phyloP scores from a whole-genome alignment of 176 grass and related monocot genomes.

The Puccinellia tenuiflora region DNA sequence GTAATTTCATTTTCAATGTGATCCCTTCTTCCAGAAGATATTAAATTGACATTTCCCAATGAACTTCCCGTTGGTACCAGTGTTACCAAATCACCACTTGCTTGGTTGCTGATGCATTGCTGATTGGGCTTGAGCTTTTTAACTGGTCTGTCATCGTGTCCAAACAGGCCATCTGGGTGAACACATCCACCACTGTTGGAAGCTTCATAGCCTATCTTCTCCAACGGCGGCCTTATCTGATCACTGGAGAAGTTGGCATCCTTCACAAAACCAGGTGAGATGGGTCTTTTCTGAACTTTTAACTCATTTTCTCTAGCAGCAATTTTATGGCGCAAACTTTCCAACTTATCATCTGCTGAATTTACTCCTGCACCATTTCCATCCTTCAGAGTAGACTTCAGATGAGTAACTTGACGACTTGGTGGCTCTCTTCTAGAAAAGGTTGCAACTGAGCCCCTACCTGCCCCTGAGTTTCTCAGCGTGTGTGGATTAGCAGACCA shows the following conservation, averaged over 20 bases:
- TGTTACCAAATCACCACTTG: slow-evolving; percentile 24
- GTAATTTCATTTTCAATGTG: slow-evolving; percentile 33
- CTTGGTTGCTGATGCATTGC: slow-evolving; percentile 29
- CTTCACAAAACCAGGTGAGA: slow-evolving; percentile 15
- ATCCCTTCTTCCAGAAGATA: slow-evolving; percentile 38
- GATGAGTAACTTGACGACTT: slow-evolving; percentile 34
- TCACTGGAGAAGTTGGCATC: slow-evolving; percentile 16
- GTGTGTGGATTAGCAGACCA: slow-evolving; percentile 20
- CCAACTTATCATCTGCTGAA: slow-evolving; percentile 50
- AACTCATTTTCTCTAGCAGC: slow-evolving; percentile 78
- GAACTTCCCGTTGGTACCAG: slow-evolving; percentile 30
- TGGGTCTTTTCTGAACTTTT: slow-evolving; percentile 62
- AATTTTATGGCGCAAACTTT: slow-evolving; percentile 85
- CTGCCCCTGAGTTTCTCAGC: slow-evolving; percentile 32
- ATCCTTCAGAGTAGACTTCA: slow-evolving; percentile 38
- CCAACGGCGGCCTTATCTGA: slow-evolving; percentile 24
- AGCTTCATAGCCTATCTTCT: slow-evolving; percentile 36
- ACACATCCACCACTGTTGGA: slow-evolving; percentile 28
- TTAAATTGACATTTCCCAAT: slow-evolving; percentile 23
- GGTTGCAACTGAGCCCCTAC: slow-evolving; percentile 29
- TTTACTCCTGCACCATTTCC: slow-evolving; percentile 27
- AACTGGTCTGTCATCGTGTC: slow-evolving; percentile 28
- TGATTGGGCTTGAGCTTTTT: slow-evolving; percentile 60
- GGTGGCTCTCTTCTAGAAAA: slow-evolving; percentile 39
- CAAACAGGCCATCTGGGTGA: slow-evolving; percentile 17